Percentiles rank a stretch among this genome's conserved stretches.
Conservation (phyloP, 345 rosid species). For the Gossypium mustelinum region DNA sequence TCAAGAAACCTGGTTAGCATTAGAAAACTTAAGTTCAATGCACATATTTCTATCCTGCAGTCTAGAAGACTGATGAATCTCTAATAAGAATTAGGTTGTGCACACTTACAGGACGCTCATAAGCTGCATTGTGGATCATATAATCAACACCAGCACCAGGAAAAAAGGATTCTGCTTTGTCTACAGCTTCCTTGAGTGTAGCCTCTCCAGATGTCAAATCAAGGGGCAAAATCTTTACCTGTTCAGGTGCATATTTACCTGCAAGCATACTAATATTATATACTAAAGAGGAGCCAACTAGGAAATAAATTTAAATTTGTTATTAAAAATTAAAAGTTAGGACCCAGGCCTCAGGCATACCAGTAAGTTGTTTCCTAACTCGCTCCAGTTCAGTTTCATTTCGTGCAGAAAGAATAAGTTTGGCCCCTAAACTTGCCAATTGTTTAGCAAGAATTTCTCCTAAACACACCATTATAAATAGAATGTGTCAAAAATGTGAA, state of each 20-base stretch:
- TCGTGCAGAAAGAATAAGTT: slow-evolving; percentile 86
- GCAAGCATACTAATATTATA: slow-evolving; percentile 11
- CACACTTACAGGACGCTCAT: slow-evolving; percentile 82
- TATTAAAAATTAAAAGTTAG: background rate
- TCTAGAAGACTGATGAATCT: background rate
- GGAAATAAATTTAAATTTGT: background rate
- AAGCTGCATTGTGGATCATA: slow-evolving; percentile 92
- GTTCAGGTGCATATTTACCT: slow-evolving; percentile 78
- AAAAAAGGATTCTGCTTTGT: slow-evolving; percentile 65
- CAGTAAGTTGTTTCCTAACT: slow-evolving; percentile 66
- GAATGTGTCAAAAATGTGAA: background rate
- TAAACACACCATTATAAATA: slow-evolving; percentile 23
- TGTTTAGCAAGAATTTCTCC: slow-evolving; percentile 89
- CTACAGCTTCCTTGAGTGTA: slow-evolving; percentile 61
- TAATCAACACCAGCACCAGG: slow-evolving; percentile 67
- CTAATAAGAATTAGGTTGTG: background rate
- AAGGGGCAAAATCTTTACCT: slow-evolving; percentile 71
- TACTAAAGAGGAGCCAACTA: background rate
- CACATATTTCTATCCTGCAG: background rate
- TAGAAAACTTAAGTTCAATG: background rate
- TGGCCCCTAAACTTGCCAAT: slow-evolving; percentile 79
- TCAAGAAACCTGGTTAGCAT: background rate
- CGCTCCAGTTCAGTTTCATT: slow-evolving; percentile 70
- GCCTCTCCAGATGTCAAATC: slow-evolving; percentile 83
- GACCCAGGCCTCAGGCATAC: slow-evolving; percentile 28